Conservation (phyloP, 2,329 filamentous ascomycete genomes). For the Phyllachora maydis region DNA sequence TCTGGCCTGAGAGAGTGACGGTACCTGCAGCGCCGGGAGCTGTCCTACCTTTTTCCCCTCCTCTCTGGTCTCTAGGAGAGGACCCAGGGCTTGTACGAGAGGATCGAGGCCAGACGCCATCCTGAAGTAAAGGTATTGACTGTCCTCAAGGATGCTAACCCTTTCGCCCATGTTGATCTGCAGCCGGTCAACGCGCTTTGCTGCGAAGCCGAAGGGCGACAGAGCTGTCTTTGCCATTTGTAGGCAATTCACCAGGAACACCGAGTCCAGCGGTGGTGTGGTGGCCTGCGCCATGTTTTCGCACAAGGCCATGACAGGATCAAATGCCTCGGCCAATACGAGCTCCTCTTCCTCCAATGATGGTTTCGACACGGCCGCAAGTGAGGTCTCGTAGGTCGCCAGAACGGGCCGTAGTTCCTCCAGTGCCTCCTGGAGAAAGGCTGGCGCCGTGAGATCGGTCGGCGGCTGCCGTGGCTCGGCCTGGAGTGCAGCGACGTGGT, state of each 20-base stretch:
- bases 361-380: conserved; percentile 35
- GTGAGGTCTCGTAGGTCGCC: conserved; percentile 70
- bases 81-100: conserved; percentile 36
- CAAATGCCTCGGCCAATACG: conserved; percentile 59
- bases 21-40: conserved; percentile 35
- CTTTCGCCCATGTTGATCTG: conserved; percentile 32
- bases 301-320: conserved; percentile 67
- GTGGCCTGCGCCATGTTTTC: conserved; percentile 45
- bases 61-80: conserved; percentile 13
- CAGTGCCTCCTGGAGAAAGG: conserved; percentile 63
- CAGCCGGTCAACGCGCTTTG: conserved; percentile 30
- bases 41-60: conserved; percentile 32
- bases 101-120: conserved; percentile 50
- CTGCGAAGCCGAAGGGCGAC: conserved; percentile 41
- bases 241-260: conserved; percentile 58
- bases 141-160: conserved; percentile 35
- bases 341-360: conserved; percentile 51
- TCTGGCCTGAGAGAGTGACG: conserved; percentile 42
- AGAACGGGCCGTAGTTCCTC: conserved; percentile 61
- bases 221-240: conserved; percentile 35
- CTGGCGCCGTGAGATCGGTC: conserved; percentile 53
- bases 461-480: conserved; percentile 49
- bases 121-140: conserved; percentile 55
- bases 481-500: conserved; percentile 58
- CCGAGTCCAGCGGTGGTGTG: conserved; percentile 33